Conservation (phyloP, 345 rosid species). For the Nasturtium officinale region DNA sequence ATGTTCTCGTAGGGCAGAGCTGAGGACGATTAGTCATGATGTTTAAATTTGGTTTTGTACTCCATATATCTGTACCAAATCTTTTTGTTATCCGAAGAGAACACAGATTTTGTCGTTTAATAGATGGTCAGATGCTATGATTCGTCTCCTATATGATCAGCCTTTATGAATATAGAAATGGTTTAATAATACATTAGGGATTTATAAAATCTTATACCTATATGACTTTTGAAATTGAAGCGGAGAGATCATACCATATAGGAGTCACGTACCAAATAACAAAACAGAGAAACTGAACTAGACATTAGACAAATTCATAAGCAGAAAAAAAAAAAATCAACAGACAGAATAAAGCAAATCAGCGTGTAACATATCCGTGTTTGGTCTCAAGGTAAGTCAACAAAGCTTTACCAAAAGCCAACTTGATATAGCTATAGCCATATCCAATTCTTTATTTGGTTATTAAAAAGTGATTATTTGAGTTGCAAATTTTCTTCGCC, state of each 20-base stretch:
- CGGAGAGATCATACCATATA: neutral
- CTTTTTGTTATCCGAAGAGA: neutral
- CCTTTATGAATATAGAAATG: constrained; percentile 11
- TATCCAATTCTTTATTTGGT: constrained; percentile 7
- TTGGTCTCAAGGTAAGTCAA: neutral
- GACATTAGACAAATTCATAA: neutral
- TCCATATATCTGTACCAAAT: constrained; percentile 7
- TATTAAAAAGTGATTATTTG: neutral
- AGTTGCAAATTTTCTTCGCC: no score
- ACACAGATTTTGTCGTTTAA: neutral
- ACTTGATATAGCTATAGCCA: no score
- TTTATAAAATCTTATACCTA: no score
- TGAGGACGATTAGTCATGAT: constrained; percentile 30
- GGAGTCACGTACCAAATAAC: neutral
- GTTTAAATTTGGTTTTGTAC: constrained; percentile 17
- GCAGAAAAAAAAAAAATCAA: neutral
- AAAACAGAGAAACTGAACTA: neutral
- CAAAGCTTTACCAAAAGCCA: no score
- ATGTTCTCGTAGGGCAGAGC: constrained; percentile 51
- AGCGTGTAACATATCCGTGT: neutral
- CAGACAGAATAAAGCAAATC: neutral
- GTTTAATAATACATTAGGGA: constrained; percentile 11
- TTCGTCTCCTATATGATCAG: neutral
- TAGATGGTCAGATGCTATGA: neutral
- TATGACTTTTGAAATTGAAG: neutral